Conservation (phyloP, 208 protist species). For the Lotmaria passim region DNA sequence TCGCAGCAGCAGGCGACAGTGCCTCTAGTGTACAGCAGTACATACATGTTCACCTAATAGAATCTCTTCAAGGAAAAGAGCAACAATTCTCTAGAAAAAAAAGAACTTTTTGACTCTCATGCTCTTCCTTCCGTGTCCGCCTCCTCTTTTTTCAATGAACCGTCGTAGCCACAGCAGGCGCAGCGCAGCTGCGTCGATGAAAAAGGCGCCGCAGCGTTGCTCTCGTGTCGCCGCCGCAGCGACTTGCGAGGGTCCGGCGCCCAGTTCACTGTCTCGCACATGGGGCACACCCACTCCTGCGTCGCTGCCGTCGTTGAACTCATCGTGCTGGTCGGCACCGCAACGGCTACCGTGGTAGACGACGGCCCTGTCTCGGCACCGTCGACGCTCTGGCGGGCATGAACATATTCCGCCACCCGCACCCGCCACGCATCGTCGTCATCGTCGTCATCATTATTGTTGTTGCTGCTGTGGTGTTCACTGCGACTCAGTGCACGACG, state of each 20-base stretch:
- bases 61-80: background rate
- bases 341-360: background rate
- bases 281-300: conserved; percentile 49
- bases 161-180: conserved; percentile 26
- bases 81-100: background rate
- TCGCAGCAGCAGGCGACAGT: too few relatives aligned
- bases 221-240: conserved; percentile 32
- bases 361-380: background rate
- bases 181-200: conserved; percentile 13
- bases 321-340: too few relatives aligned
- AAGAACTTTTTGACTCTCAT: background rate
- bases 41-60: too few relatives aligned
- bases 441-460: background rate
- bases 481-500: conserved; percentile 34
- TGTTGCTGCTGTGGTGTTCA: background rate
- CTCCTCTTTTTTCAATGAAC: background rate
- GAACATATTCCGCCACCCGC: conserved; percentile 30
- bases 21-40: too few relatives aligned
- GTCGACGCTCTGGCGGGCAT: conserved; percentile 11
- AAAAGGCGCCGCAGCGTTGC: background rate
- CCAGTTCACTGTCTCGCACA: conserved; percentile 44
- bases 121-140: background rate
- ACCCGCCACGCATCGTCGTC: conserved; percentile 40
- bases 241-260: conserved; percentile 39
- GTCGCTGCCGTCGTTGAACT: background rate